A percentile compares a stretch with the other conserved stretches of the same genome.
phyloP scores from a whole-genome alignment of 2,329 filamentous ascomycete genomes.

The Fusarium sp. region DNA sequence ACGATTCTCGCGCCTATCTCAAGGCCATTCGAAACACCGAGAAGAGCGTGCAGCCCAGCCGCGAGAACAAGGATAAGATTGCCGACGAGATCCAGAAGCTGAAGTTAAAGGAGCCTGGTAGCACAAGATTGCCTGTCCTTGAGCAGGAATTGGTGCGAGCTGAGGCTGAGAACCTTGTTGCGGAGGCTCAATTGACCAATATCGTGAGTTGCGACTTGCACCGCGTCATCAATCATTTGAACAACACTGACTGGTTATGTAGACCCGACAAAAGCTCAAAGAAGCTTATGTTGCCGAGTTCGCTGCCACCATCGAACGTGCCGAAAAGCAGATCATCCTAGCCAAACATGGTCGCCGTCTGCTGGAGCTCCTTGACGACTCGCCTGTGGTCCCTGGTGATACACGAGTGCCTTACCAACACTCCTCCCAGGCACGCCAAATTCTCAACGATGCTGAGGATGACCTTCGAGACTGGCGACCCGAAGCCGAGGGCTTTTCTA shows the following conservation, averaged over 20 bases:
- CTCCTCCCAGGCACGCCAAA: slow-evolving; percentile 77
- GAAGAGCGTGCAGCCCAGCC: slow-evolving; percentile 90
- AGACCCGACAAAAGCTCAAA: slow-evolving; percentile 97
- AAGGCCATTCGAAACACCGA: slow-evolving; percentile 97
- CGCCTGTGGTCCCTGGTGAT: slow-evolving; percentile 89
- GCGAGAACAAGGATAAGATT: slow-evolving; percentile 88
- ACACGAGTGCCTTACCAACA: slow-evolving; percentile 75
- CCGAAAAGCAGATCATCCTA: slow-evolving; percentile 95
- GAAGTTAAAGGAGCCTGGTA: slow-evolving; percentile 92
- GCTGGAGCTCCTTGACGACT: slow-evolving; percentile 87
- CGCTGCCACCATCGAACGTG: slow-evolving; percentile 90
- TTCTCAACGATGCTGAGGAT: slow-evolving; percentile 92
- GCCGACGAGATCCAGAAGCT: slow-evolving; percentile 91
- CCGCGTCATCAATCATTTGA: neutral
- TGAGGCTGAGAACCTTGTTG: slow-evolving; percentile 95
- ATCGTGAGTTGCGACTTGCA: slow-evolving; percentile 69
- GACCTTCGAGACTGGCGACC: slow-evolving; percentile 82
- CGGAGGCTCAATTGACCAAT: slow-evolving; percentile 96
- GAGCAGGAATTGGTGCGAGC: slow-evolving; percentile 97
- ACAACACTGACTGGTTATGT: slow-evolving; percentile 23
- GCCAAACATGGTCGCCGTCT: slow-evolving; percentile 90
- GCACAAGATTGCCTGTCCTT: slow-evolving; percentile 80
- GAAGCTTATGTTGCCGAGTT: slow-evolving; percentile 93
- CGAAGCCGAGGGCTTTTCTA: slow-evolving; percentile 52
- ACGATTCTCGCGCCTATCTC: slow-evolving; percentile 83